Base-by-base conservation (phyloP, 345 rosid genomes). In the Orychophragmus violaceus region DNA sequence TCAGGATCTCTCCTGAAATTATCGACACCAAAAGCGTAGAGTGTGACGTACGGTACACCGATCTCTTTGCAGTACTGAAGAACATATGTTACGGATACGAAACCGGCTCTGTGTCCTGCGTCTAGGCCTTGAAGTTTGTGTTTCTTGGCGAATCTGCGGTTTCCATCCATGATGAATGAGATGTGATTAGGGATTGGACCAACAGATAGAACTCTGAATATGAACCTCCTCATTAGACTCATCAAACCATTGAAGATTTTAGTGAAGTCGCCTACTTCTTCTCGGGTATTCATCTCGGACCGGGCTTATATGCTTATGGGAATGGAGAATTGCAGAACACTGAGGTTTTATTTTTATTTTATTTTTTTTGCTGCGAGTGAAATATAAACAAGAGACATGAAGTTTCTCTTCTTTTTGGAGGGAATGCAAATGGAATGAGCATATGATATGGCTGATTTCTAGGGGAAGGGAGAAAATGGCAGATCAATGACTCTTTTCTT, bases 1-100 rank as follows among this genome's bases (percentile, higher is more conserved):
- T 77, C 82, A 2, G 88, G 95, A 17, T 22, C 59, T 69, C 98
- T 80, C 66, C 74, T 84, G 72, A 91, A 91, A 68, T 91, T 91
- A 42, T 91, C 95, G 9, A 82, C 70, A 76, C 89, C 88, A 73
- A 87, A 89, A 11, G 96, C 95, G 54, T 84, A 87, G 59, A 87
- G 55, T 8, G 92, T 77, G 9, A 84, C 76, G 59, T 80, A 81
- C 32, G 77, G 86, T 17, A 84, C 78, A 19, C 88, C 88, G 53
- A 87, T 72, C 57, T 87, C 82, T 33, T 79, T 81, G 79, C 90
- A 87, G 78, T 79, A 80, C 21, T 75, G 80, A 21, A 91, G 85
- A 35, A 87, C 37, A 28, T 85, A 76, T 52, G 77, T 39, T 8
- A 87, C 82, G 16, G 92, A 67, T 2, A 66, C 58, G 66, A 74